Base-by-base conservation (phyloP, 768 basidiomycete species). In the Lactifluus piperatus region DNA sequence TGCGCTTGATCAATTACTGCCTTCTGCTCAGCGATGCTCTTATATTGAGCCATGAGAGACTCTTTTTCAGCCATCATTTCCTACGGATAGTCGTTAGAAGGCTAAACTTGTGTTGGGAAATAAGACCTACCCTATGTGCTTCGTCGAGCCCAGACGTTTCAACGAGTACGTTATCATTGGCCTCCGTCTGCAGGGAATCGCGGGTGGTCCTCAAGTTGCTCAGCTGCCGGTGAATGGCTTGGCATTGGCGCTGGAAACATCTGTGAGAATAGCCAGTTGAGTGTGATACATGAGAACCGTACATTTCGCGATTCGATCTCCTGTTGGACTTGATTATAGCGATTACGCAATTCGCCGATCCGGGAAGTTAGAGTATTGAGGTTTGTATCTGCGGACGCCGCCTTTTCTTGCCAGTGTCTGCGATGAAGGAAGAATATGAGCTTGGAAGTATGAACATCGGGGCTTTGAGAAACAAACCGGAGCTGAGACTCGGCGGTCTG, bases 101-200 rank as follows among this genome's bases (percentile, higher is more conserved):
- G n/a, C 18, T 49, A 36, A 29, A 9, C 22, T 27, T 34, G 22
- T 32, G 36, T 30, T 24, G 54, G 9, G 16, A 44, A 24, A 13
- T 18, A 30, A 2, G 14, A 47, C 78, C 29, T 64, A 84, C 86
- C 64, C 76, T 68, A 67, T 82, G 80, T 5, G 77, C 80, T 11
- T 70, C 75, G 58, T 84, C 74, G 14, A 88, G 71, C 14, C 77
- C 79, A 22, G 78, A 74, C n/a, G 88, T 74, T 64, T 79, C 78
- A 7, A 79, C 80, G 2, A 87, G 85, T 68, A 86, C 73, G 13
- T 87, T 85, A 20, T 88, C 85, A 57, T 85, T 86, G 13, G 78
- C 77, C 61, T 86, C 85, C 36, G 78, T 73, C 62, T 84, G 79
- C 18, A 87, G 67, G 22, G 71, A 70, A 30, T 67, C 65, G 41